Percentiles rank a stretch among this genome's conserved stretches.
phyloP scores from a whole-genome alignment of 2,329 filamentous ascomycete genomes.

The Canariomyces notabilis region DNA sequence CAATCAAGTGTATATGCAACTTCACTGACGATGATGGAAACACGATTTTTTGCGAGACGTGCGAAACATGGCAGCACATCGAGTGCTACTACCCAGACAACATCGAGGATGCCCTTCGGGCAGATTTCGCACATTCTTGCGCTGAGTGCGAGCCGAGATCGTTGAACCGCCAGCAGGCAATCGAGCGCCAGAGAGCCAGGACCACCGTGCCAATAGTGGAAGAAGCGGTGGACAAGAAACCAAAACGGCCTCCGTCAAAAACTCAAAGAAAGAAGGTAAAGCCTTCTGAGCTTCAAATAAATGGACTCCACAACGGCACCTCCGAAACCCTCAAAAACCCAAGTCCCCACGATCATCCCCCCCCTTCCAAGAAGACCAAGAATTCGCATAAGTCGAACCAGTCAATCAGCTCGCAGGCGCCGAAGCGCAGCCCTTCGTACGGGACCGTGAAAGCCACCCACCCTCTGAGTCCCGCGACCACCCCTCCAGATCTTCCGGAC shows the following conservation, averaged over 20 bases:
- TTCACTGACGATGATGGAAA: constrained; percentile 94
- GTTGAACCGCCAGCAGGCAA: constrained; percentile 69
- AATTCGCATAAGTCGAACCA: constrained; percentile 73
- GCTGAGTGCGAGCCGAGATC: constrained; percentile 77
- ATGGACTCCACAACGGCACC: constrained; percentile 55
- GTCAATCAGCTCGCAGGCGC: constrained; percentile 65
- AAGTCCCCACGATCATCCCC: constrained; percentile 42
- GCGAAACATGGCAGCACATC: constrained; percentile 98
- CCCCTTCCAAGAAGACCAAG: constrained; percentile 73
- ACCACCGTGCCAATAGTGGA: constrained; percentile 40
- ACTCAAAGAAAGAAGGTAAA: constrained; percentile 85
- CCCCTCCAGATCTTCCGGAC: constrained; percentile 60
- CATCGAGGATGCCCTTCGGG: constrained; percentile 64
- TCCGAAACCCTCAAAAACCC: constrained; percentile 46
- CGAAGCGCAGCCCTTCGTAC: constrained; percentile 60
- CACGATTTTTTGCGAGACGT: constrained; percentile 92
- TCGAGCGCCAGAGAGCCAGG: constrained; percentile 62
- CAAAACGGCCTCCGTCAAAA: constrained; percentile 71
- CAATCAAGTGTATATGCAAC: constrained; percentile 96
- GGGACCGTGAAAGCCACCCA: constrained; percentile 58
- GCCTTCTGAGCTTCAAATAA: constrained; percentile 60
- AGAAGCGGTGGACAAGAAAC: constrained; percentile 60
- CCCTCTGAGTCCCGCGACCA: constrained; percentile 71
- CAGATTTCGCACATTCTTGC: constrained; percentile 76
- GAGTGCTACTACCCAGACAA: constrained; percentile 86